These are phyloP conservation scores for Aaosphaeria arxii DNA, from an alignment of 2,329 filamentous ascomycete genomes.

Conservation along the genomic window DNA sequence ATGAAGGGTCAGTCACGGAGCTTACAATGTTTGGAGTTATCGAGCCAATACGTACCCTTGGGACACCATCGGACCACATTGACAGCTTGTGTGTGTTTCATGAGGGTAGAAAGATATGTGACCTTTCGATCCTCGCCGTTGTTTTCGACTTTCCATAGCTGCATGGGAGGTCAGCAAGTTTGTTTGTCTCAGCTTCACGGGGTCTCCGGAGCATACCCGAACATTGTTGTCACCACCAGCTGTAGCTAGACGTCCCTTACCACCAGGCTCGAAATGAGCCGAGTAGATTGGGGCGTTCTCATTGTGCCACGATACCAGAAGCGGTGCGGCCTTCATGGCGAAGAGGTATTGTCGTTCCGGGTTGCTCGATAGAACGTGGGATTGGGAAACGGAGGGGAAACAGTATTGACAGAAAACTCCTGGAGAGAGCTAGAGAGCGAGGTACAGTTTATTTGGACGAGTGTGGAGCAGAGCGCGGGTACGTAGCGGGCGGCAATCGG, in stretches of 20 bases:
- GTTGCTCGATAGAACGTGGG: neutral
- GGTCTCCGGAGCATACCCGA: slow-evolving; percentile 57
- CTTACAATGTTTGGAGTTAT: neutral
- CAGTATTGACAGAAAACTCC: neutral
- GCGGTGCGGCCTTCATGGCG: slow-evolving; percentile 87
- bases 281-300: slow-evolving; percentile 97
- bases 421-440: too few relatives aligned
- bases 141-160: slow-evolving; percentile 89
- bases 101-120: slow-evolving; percentile 85
- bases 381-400: neutral
- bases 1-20: slow-evolving; percentile 13
- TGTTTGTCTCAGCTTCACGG: neutral
- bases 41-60: slow-evolving; percentile 60
- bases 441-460: too few relatives aligned
- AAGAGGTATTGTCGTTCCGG: neutral
- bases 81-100: slow-evolving; percentile 94
- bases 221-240: slow-evolving; percentile 97
- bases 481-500: too few relatives aligned
- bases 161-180: slow-evolving; percentile 35
- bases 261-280: slow-evolving; percentile 89
- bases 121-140: slow-evolving; percentile 85
- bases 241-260: slow-evolving; percentile 88
- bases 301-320: slow-evolving; percentile 99
- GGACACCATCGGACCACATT: slow-evolving; percentile 97
- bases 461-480: too few relatives aligned